Conservation (phyloP, 345 rosid species). For the Eucalyptus cladocalyx region DNA sequence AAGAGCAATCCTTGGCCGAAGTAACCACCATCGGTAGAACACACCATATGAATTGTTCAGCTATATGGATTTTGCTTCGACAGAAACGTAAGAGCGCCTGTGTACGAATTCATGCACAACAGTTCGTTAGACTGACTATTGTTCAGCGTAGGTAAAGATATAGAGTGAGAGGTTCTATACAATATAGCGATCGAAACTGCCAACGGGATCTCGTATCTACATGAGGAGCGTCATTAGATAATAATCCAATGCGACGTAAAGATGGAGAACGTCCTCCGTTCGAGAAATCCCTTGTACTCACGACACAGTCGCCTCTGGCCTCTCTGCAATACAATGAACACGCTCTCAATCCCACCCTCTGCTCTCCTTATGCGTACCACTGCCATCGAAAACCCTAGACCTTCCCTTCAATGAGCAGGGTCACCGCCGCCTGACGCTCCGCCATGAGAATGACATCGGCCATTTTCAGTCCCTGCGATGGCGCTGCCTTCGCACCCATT, state of each 20-base stretch:
- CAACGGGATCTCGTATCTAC: not conserved
- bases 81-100: not conserved
- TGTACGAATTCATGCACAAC: conserved; percentile 1
- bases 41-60: not conserved
- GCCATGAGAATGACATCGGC: not conserved
- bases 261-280: not conserved
- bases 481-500: not conserved
- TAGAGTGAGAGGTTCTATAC: not conserved
- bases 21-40: not conserved
- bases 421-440: not conserved
- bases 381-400: not conserved
- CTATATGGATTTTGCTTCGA: conserved; percentile 4
- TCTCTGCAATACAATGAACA: not conserved
- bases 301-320: not conserved
- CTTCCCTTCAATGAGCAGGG: not conserved
- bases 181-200: not conserved
- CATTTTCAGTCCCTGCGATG: not conserved
- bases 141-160: not conserved
- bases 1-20: too few relatives aligned
- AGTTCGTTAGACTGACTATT: not conserved
- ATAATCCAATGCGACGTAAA: not conserved
- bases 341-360: not conserved
- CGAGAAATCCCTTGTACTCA: too few relatives aligned
- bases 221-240: not conserved
- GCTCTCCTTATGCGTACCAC: not conserved